These are phyloP conservation scores for Keithomyces neogunnii DNA, from an alignment of 2,329 filamentous ascomycete species.

Conservation along the genomic window DNA sequence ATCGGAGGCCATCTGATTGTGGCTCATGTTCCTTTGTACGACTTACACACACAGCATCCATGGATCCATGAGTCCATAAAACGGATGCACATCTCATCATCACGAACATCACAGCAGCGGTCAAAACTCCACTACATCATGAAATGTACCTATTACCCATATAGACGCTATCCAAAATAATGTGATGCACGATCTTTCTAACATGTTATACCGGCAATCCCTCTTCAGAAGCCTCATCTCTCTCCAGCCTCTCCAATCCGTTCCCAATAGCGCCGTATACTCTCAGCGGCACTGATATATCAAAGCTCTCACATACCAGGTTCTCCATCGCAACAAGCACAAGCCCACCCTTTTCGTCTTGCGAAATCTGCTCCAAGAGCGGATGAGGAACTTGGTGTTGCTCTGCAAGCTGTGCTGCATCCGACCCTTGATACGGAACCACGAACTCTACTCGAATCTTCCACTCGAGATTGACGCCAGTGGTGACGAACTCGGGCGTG, in stretches of 20 bases:
- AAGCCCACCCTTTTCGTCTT: conserved; percentile 66
- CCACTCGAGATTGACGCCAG: conserved; percentile 81
- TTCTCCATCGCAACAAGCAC: conserved; percentile 72
- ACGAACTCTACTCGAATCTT: conserved; percentile 88
- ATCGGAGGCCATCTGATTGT: no score
- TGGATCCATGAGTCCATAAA: no score
- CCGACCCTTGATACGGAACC: conserved; percentile 49
- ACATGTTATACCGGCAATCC: conserved; percentile 28
- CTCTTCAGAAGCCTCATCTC: conserved; percentile 44
- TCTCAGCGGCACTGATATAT: conserved; percentile 74
- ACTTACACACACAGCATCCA: no score
- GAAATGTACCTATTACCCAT: neutral
- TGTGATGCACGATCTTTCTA: neutral
- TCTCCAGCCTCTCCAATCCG: conserved; percentile 46
- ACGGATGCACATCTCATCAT: neutral
- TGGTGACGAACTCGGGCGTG: conserved; percentile 88
- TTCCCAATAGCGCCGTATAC: conserved; percentile 63
- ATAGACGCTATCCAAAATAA: conserved; percentile 2
- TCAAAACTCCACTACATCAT: neutral
- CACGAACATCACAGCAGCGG: neutral
- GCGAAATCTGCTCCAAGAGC: conserved; percentile 70
- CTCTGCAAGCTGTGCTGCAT: conserved; percentile 12
- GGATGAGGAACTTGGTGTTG: conserved; percentile 23
- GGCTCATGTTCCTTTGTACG: no score
- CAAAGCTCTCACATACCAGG: conserved; percentile 79